Evolutionary conservation across 176 grass and related monocot genomes (phyloP).

Genomic region (maize (Zea mays)): DNA sequence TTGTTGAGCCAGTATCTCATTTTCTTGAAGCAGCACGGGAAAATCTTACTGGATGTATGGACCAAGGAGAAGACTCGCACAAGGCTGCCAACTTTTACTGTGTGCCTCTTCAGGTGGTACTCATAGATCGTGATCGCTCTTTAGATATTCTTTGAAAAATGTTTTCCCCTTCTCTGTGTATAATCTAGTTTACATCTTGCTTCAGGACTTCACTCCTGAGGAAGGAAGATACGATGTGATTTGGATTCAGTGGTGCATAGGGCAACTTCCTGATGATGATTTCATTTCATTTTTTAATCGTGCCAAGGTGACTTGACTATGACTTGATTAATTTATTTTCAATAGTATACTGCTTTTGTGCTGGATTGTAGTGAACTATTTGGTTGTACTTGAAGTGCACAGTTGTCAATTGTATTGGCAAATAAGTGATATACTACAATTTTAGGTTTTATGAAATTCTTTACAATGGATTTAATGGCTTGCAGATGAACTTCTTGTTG

Average conservation of each 20-base stretch:
- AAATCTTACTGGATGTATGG: constrained; percentile 63
- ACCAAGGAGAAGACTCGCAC: constrained; percentile 50
- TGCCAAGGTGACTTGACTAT: constrained; percentile 57
- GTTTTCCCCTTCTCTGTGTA: neutral
- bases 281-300: constrained; percentile 94
- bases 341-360: constrained; percentile 10
- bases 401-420: neutral
- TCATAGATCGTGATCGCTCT: neutral
- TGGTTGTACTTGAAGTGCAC: constrained; percentile 1
- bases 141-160: constrained; percentile 2
- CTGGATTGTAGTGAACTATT: constrained; percentile 8
- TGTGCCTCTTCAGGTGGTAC: constrained; percentile 75
- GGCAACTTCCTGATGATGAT: constrained; percentile 95
- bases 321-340: constrained; percentile 18
- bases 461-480: neutral
- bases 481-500: neutral
- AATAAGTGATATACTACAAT: neutral
- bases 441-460: constrained; percentile 17
- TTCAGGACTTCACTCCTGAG: constrained; percentile 87
- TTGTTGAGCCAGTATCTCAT: constrained; percentile 94
- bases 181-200: constrained; percentile 21
- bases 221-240: constrained; percentile 94
- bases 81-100: constrained; percentile 88
- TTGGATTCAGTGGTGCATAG: constrained; percentile 99
- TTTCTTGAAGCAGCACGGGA: constrained; percentile 80